Evolutionary conservation across 1,284 basidiomycete genomes (phyloP).

Genomic region (Wolfiporia cocos): DNA sequence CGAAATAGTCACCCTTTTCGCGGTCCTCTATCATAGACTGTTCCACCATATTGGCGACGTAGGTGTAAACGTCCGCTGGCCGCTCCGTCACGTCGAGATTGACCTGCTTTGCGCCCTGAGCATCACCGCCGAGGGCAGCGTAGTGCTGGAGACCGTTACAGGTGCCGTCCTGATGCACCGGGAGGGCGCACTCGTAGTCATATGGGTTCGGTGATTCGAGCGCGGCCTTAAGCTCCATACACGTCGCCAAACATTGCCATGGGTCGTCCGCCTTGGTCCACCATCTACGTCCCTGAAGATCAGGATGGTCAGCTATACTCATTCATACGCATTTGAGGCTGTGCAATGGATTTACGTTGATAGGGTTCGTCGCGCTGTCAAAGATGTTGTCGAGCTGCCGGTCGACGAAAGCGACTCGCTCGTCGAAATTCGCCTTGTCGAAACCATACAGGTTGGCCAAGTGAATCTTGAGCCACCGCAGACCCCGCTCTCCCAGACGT

Average conservation of each 20-base stretch:
- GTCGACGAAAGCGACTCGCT: slow-evolving; percentile 79
- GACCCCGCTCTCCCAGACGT: slow-evolving; percentile 75
- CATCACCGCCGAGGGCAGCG: slow-evolving; percentile 93
- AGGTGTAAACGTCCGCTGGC: slow-evolving; percentile 95
- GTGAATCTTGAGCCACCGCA: slow-evolving; percentile 88
- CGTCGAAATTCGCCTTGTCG: slow-evolving; percentile 93
- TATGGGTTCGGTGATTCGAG: slow-evolving; percentile 72
- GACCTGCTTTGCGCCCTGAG: slow-evolving; percentile 86
- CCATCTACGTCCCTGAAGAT: slow-evolving; percentile 64
- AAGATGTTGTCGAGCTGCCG: slow-evolving; percentile 74
- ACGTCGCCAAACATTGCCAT: slow-evolving; percentile 95
- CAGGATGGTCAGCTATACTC: not conserved
- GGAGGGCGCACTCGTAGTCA: slow-evolving; percentile 70
- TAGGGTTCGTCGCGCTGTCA: slow-evolving; percentile 84
- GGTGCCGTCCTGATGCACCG: slow-evolving; percentile 97
- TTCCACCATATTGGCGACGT: slow-evolving; percentile 85
- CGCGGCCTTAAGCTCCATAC: slow-evolving; percentile 82
- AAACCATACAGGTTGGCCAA: slow-evolving; percentile 90
- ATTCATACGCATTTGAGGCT: not conserved
- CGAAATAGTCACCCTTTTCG: slow-evolving; percentile 46
- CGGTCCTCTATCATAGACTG: slow-evolving; percentile 43
- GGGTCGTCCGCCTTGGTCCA: slow-evolving; percentile 94
- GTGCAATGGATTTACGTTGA: slow-evolving; percentile 44
- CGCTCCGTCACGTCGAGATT: slow-evolving; percentile 85
- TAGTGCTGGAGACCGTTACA: slow-evolving; percentile 99